phyloP scores from a whole-genome alignment of 2,329 filamentous ascomycete species.

The Sphaceloma murrayae region DNA sequence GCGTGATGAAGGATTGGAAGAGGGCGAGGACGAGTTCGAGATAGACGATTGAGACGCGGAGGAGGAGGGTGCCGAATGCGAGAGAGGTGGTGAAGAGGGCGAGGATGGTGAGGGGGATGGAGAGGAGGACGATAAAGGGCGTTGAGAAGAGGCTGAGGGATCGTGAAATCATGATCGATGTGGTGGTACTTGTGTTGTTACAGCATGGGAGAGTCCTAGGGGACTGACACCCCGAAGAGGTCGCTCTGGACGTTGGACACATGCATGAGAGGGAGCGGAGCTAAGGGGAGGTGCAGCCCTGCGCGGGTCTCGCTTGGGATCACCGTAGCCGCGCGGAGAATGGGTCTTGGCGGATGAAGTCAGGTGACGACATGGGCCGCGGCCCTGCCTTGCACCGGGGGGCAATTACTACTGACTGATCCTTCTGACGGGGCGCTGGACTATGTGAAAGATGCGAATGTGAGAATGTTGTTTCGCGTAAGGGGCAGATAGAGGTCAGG shows the following conservation, averaged over 20 bases:
- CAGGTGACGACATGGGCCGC: background rate
- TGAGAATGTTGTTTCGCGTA: too few relatives aligned
- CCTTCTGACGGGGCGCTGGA: too few relatives aligned
- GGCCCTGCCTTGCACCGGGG: slow-evolving; percentile 7
- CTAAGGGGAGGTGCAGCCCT: background rate
- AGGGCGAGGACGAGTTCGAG: slow-evolving; percentile 34
- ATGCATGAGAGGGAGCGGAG: background rate
- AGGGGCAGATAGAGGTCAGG: too few relatives aligned
- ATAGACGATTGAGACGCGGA: slow-evolving; percentile 35
- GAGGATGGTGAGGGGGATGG: slow-evolving; percentile 14
- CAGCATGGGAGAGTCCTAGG: slow-evolving; percentile 21
- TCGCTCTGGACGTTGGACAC: too few relatives aligned
- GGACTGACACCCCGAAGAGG: slow-evolving; percentile 16
- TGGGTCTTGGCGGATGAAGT: background rate
- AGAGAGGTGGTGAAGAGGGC: slow-evolving; percentile 15
- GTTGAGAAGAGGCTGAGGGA: slow-evolving; percentile 31
- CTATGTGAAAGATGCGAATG: too few relatives aligned
- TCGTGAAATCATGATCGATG: slow-evolving; percentile 29
- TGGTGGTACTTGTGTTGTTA: background rate
- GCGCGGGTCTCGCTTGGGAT: background rate
- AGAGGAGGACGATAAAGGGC: slow-evolving; percentile 12
- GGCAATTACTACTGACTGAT: too few relatives aligned
- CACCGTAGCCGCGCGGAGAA: background rate
- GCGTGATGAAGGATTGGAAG: slow-evolving; percentile 30
- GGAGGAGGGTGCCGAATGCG: slow-evolving; percentile 16